Conservation (phyloP, 176 grass and related monocot genomes). For the Triticum timopheevii region DNA sequence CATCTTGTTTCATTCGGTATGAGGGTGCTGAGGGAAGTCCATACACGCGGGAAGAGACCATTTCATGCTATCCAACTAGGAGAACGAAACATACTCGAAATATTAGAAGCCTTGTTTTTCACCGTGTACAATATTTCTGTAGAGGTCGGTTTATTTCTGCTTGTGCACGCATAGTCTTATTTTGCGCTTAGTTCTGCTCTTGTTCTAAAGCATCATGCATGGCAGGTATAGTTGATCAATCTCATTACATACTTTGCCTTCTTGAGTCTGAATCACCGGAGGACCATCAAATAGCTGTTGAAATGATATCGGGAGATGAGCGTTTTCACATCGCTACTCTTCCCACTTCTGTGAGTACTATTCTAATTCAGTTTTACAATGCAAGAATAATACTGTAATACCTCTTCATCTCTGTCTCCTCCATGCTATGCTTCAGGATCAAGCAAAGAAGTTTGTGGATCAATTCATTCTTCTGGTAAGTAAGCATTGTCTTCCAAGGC, state of each 20-base stretch:
- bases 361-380: neutral
- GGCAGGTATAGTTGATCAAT: constrained; percentile 45
- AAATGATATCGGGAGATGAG: constrained; percentile 36
- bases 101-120: constrained; percentile 40
- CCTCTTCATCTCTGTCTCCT: constrained; percentile 16
- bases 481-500: neutral
- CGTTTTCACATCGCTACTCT: constrained; percentile 30
- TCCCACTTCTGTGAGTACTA: constrained; percentile 42
- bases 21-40: constrained; percentile 24
- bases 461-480: constrained; percentile 60
- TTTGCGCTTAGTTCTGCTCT: constrained; percentile 8
- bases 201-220: constrained; percentile 16
- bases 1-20: constrained; percentile 22
- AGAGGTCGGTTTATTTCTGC: constrained; percentile 21
- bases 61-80: neutral
- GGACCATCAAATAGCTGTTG: constrained; percentile 40
- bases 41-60: constrained; percentile 18
- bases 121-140: constrained; percentile 36
- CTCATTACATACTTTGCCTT: constrained; percentile 50
- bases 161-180: neutral
- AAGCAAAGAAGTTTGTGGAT: constrained; percentile 52
- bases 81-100: constrained; percentile 6
- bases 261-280: constrained; percentile 29
- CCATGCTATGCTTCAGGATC: constrained; percentile 40
- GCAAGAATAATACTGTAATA: neutral